These are phyloP conservation scores for Polyporus tsugae DNA, from an alignment of 1,284 basidiomycete genomes.

Conservation along the genomic window DNA sequence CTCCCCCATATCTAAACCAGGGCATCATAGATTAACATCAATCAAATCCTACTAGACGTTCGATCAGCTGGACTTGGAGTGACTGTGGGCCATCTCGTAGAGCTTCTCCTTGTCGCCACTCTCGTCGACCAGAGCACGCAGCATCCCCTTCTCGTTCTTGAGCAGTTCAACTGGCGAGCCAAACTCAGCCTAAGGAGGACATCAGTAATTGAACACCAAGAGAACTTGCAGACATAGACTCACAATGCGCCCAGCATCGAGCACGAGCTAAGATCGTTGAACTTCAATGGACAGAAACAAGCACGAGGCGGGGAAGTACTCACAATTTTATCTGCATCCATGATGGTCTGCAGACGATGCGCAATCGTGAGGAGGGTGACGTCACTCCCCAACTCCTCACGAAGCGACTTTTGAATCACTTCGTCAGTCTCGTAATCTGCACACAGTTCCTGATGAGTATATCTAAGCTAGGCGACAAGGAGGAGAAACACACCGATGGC, in stretches of 20 bases:
- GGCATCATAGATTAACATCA: background rate
- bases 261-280: constrained; percentile 41
- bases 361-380: constrained; percentile 70
- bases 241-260: constrained; percentile 45
- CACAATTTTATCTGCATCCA: constrained; percentile 51
- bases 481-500: constrained; percentile 51
- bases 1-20: background rate
- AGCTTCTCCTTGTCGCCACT: constrained; percentile 47
- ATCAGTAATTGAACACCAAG: background rate
- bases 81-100: constrained; percentile 37
- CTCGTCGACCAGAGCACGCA: constrained; percentile 48
- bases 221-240: background rate
- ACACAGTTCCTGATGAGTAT: background rate
- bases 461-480: background rate
- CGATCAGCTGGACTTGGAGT: background rate
- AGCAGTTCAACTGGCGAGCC: constrained; percentile 46
- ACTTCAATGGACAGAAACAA: background rate
- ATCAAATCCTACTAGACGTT: background rate
- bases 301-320: background rate
- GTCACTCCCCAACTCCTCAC: constrained; percentile 56
- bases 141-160: constrained; percentile 43
- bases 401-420: constrained; percentile 52
- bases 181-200: constrained; percentile 42
- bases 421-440: constrained; percentile 36
- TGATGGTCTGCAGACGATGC: constrained; percentile 73